Evolutionary conservation across 2,329 filamentous ascomycete species (phyloP), one percentile per base, ranked within the genome.

Genomic region (Aspergillus novofumigatus): DNA sequence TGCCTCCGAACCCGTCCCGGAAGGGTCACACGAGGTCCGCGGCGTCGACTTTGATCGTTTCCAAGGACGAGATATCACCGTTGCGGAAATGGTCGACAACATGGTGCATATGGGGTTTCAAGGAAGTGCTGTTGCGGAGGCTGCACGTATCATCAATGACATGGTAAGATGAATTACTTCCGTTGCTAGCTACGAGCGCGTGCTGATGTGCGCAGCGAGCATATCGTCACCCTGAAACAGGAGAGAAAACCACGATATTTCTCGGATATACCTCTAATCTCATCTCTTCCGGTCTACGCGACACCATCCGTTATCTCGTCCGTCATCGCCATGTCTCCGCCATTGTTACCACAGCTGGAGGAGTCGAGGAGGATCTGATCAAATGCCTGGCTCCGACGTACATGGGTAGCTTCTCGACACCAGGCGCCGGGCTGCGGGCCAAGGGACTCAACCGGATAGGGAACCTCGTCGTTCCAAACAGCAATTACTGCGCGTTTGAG

Each of bases 241-340:
- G 85, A 14, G 86, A 89, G 26, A 84, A 84, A 67, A 94, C 94
- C 20, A 97, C 94, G 59, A 93, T 99, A 66, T 97, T 99, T 76
- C 85, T 99, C 8, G 94, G 94, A 56, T 99, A 97, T 78, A 99
- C 94, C 9, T 96, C 91, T 52, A 99, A 99, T 73, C 83, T 99
- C 66, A 97, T 99, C 69, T 97, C 94, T 0, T 99, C 93, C 3
- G 94, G 94, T 8, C 84, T 99, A 29, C 86, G 94, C 54, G 92
- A 96, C 64, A 92, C 92, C 38, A 80, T 99, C 63, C 90, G 94
- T 56, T 99, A 92, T 78, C 85, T 99, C 0, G 92, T 95, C 48
- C 85, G 97, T 77, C 92, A 99, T 78, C 88, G 87, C 61, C 92
- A 97, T 72, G 87, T 99, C 61, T 94, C 91, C 0, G 90, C 89